Base-by-base conservation (phyloP, 208 protist species). In the Angomonas deanei region DNA sequence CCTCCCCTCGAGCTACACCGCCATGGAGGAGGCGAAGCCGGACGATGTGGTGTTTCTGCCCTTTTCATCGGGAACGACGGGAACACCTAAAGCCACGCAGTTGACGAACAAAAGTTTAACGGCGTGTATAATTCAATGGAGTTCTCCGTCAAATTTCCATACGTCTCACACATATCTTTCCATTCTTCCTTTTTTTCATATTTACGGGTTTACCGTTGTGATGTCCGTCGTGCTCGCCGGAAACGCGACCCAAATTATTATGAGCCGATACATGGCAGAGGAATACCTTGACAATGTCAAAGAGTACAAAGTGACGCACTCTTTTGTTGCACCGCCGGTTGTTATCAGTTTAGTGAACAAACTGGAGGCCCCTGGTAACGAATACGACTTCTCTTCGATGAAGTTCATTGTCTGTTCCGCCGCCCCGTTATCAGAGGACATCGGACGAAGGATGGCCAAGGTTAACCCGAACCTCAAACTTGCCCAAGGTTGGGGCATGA, bases 141-240 rank as follows among this genome's bases (percentile, higher is more conserved):
- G 30, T 13, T 38, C 30, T 1, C 28, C 46, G 24, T 80, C 80
- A 48, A 11, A 64, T 21, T 42, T 67, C 26, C 32, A 48, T 1
- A n/a, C 19, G 30, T 36, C 72, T 3, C 80, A 82, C 2, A 64
- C 73, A 0, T 59, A 66, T 15, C 34, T 92, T n/a, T 57, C 68
- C n/a, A 57, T 91, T 1, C 50, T 94, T 11, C 88, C 88, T 19
- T 77, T 81, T 31, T 96, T 84, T 31, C 90, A 96, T 65, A 91
- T 94, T 66, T 96, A 90, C 68, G 88, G 80, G 28, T 66, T 92
- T 54, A 78, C 86, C 13, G 52, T 82, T 24, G 64, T 78, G 26
- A 17, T 88, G 19, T 59, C 70, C 49, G 19, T 30, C 30, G 50
- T 34, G 21, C 64, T 91, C 24, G 30, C 33, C 17, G n/a, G n/a